Base-by-base conservation (phyloP, 441 rosid species). In the Pelargonium citronellum region DNA sequence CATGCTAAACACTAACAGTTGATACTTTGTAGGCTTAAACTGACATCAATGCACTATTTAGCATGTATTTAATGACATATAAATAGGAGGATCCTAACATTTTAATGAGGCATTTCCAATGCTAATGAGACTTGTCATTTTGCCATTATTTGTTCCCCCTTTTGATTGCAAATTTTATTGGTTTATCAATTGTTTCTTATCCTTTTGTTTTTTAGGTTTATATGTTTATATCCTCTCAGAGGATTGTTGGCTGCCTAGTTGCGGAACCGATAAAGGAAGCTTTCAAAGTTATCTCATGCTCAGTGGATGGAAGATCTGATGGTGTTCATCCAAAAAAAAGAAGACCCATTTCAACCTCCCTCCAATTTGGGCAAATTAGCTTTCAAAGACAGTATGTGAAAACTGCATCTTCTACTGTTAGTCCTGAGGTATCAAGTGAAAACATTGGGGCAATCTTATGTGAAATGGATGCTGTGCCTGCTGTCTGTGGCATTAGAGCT, bases 231-330 rank as follows among this genome's bases (percentile, higher is more conserved):
- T 76, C 83, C 62, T 84, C 85, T 0, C 85, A 83, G 64, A 85
- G 91, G 74, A 74, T 91, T 46, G 78, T 79, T 0, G 96, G 96
- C 16, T 89, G 97, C 81, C 51, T 86, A 66, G 86, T 91, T 69
- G 86, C 86, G 1, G 96, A 94, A 72, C 90, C 92, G 74, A 90
- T 88, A 43, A 87, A 80, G 75, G 88, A 90, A 82, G 98, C 96
- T 74, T 91, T 80, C 76, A 84, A 72, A 80, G 70, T 89, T 41
- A 37, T 89, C 68, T 73, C 87, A 61, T 58, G 77, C 73, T 70
- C 72, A n/a, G 78, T 61, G 39, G 78, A 75, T 5, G 73, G 67
- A 71, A 79, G 46, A 69, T 73, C 74, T 15, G 46, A 16, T 17
- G 61, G 43, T 30, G 34, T 70, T 9, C n/a, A 12, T 16, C 22